Base-by-base conservation (phyloP, 2,329 filamentous ascomycete genomes). In the Hypoxylon sp. region DNA sequence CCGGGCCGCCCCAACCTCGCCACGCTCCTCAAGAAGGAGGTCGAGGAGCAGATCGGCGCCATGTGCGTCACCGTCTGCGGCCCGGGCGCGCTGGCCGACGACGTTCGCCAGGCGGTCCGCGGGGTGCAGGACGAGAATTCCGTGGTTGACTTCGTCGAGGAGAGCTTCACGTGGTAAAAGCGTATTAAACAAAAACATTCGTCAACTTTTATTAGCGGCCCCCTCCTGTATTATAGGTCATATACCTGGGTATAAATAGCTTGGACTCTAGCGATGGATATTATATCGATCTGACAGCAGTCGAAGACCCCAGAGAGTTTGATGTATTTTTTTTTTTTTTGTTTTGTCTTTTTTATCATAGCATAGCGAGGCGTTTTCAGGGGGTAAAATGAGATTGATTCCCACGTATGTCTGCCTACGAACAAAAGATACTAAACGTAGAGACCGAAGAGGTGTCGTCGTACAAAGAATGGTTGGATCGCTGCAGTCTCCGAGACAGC, bases 61-160 rank as follows among this genome's bases (percentile, higher is more conserved):
- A 96, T 97, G 86, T 90, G 86, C 18, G 92, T 98, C 40, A 89
- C 88, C 9, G 88, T 92, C 18, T 93, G 90, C 67, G 90, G 90
- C 3, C 88, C 89, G 8, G 90, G 90, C 20, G 84, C 85, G 2
- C 75, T 94, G 65, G 88, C 88, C 7, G 90, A 94, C 66, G 90
- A 92, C 69, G 89, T 94, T 1, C 80, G 91, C 42, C 79, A 82
- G 24, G 88, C 88, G 1, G 88, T 89, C 18, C 80, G 90, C 24
- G 78, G 81, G 49, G 81, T 85, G 3, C 84, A 90, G 70, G 83
- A 88, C 56, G 76, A 81, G 17, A 76, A 74, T 37, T 85, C 79
- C 2, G 86, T 88, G 37, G 79, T 93, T 13, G 88, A 92, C 71
- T 91, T 91, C 69, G 79, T 90, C 9, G 90, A 93, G 74, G 90